Percentiles rank a stretch among this genome's conserved stretches.
Conservation (phyloP, 352 stramenopile species). For the Phytophthora brassicae region DNA sequence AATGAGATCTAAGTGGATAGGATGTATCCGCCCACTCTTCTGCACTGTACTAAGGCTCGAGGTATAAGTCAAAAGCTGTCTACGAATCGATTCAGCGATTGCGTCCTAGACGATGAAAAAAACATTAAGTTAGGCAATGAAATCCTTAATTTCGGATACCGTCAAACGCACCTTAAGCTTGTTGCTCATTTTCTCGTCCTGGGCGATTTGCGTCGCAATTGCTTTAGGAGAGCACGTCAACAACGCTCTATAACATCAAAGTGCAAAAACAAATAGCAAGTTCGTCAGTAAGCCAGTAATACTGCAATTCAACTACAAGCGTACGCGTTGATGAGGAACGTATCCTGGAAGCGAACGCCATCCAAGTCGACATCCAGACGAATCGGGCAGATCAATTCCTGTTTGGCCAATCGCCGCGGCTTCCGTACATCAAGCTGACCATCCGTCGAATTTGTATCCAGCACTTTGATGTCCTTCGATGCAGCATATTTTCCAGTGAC, state of each 20-base stretch:
- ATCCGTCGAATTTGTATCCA: conserved; percentile 10
- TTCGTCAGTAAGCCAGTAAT: too few relatives aligned
- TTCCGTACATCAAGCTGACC: conserved; percentile 27
- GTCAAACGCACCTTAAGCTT: conserved; percentile 43
- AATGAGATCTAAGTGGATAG: conserved; percentile 74
- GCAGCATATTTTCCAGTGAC: not conserved
- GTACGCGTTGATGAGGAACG: conserved; percentile 67
- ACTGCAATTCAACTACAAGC: too few relatives aligned
- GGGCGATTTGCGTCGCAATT: conserved; percentile 58
- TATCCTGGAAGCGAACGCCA: conserved; percentile 76
- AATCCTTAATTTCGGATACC: too few relatives aligned
- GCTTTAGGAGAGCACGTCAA: conserved; percentile 46
- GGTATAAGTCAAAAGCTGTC: conserved; percentile 69
- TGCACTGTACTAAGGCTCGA: conserved; percentile 33
- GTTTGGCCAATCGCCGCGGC: conserved; percentile 10
- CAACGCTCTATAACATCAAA: conserved; percentile 19
- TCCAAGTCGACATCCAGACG: conserved; percentile 79
- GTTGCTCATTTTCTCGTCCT: conserved; percentile 60
- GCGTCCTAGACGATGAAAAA: conserved; percentile 35
- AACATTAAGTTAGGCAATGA: not conserved
- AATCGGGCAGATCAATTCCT: conserved; percentile 69
- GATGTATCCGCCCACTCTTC: conserved; percentile 42
- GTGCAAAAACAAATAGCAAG: not conserved
- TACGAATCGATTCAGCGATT: conserved; percentile 71
- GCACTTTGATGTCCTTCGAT: conserved; percentile 3